Evolutionary conservation across 345 rosid species (phyloP).

Genomic region (Eucalyptus marginata): DNA sequence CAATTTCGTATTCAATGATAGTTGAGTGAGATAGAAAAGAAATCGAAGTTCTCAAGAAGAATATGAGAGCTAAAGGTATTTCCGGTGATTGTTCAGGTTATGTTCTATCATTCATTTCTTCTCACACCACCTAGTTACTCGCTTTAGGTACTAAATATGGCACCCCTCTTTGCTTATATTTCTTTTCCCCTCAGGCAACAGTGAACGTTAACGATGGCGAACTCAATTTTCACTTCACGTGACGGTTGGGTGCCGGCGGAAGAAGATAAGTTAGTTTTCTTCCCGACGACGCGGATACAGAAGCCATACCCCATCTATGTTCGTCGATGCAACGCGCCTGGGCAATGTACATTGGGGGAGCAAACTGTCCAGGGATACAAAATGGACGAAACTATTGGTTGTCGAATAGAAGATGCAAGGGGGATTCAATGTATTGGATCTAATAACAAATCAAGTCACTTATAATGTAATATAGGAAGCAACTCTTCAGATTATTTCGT

Average conservation of each 20-base stretch:
- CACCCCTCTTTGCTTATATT: not conserved
- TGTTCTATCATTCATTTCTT: too few species aligned
- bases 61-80: too few species aligned
- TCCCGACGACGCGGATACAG: slow-evolving; percentile 81
- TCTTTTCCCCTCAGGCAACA: slow-evolving; percentile 19
- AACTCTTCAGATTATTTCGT: not conserved
- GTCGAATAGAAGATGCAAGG: not conserved
- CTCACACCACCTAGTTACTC: slow-evolving; percentile 5
- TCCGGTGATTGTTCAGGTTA: too few species aligned
- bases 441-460: not conserved
- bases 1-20: too few species aligned
- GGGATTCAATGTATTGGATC: not conserved
- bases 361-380: not conserved
- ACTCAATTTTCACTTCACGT: slow-evolving; percentile 1
- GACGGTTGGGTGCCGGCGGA: slow-evolving; percentile 86
- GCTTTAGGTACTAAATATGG: slow-evolving; percentile 6
- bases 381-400: not conserved
- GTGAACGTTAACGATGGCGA: not conserved
- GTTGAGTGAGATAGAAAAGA: too few species aligned
- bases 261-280: slow-evolving; percentile 75
- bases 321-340: slow-evolving; percentile 12
- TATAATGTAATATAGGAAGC: not conserved
- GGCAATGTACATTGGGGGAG: not conserved
- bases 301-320: slow-evolving; percentile 78
- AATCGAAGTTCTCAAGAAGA: too few species aligned